Evolutionary conservation across 2,329 filamentous ascomycete genomes (phyloP).

Genomic region (Pseudogymnoascus sp.): DNA sequence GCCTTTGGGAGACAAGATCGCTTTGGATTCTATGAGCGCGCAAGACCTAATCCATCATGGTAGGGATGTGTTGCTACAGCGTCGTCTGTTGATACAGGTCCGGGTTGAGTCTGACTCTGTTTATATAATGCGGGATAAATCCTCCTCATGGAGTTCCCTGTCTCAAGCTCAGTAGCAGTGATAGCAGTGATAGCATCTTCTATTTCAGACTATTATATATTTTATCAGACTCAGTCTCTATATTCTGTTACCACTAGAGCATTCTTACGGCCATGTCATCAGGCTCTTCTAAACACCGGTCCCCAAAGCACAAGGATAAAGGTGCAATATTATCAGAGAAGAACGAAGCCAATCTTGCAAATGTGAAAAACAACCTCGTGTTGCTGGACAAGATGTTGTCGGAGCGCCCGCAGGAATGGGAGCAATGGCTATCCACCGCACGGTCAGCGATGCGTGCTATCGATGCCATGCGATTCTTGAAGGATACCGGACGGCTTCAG

Average conservation of each 20-base stretch:
- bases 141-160: not conserved
- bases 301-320: not conserved
- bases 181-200: not conserved
- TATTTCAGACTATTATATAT: not conserved
- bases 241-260: not conserved
- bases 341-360: not conserved
- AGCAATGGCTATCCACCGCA: constrained; percentile 31
- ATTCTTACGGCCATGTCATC: not conserved
- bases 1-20: not conserved
- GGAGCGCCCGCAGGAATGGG: constrained; percentile 23
- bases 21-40: not conserved
- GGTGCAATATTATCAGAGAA: not conserved
- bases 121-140: not conserved
- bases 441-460: constrained; percentile 33
- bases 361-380: constrained; percentile 1
- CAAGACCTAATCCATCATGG: not conserved
- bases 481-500: constrained; percentile 27
- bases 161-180: not conserved
- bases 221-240: not conserved
- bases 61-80: not conserved
- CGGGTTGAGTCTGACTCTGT: not conserved
- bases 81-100: not conserved
- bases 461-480: constrained; percentile 32
- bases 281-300: not conserved
- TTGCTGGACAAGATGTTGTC: constrained; percentile 15